phyloP scores from a whole-genome alignment of 2,329 filamentous ascomycete genomes.

The Pseudogymnoascus sp. region DNA sequence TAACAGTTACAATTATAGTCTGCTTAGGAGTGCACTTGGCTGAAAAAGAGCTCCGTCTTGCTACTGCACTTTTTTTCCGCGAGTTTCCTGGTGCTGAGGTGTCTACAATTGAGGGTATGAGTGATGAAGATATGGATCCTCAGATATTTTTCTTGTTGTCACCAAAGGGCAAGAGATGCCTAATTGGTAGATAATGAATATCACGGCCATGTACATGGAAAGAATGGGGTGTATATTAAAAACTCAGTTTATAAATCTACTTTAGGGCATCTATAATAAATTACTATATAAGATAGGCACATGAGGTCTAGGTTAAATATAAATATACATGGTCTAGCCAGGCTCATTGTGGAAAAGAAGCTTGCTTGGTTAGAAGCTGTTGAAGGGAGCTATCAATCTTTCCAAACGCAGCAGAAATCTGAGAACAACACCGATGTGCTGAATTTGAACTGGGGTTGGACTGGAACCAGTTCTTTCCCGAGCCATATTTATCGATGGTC shows the following conservation, averaged over 20 bases:
- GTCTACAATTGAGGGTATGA: slow-evolving; percentile 29
- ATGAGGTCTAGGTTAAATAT: slow-evolving; percentile 27
- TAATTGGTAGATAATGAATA: slow-evolving; percentile 17
- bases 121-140: slow-evolving; percentile 30
- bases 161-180: slow-evolving; percentile 28
- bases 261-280: slow-evolving; percentile 39
- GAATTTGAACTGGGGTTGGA: not conserved
- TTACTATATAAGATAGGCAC: slow-evolving; percentile 41
- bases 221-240: not conserved
- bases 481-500: not conserved
- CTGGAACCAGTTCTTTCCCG: not conserved
- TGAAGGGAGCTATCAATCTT: not conserved
- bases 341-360: not conserved
- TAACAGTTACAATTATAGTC: slow-evolving; percentile 17
- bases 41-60: slow-evolving; percentile 45
- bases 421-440: not conserved
- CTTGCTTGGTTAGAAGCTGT: not conserved
- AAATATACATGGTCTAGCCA: not conserved
- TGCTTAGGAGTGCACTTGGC: slow-evolving; percentile 52
- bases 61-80: slow-evolving; percentile 42
- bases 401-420: not conserved
- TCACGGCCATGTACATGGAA: not conserved
- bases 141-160: slow-evolving; percentile 28
- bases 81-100: slow-evolving; percentile 32
- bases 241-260: not conserved